Percentiles rank a stretch among this genome's conserved stretches.
These are phyloP conservation scores for Botrytis aclada DNA, from an alignment of 2,329 filamentous ascomycete species.

Conservation along the genomic window DNA sequence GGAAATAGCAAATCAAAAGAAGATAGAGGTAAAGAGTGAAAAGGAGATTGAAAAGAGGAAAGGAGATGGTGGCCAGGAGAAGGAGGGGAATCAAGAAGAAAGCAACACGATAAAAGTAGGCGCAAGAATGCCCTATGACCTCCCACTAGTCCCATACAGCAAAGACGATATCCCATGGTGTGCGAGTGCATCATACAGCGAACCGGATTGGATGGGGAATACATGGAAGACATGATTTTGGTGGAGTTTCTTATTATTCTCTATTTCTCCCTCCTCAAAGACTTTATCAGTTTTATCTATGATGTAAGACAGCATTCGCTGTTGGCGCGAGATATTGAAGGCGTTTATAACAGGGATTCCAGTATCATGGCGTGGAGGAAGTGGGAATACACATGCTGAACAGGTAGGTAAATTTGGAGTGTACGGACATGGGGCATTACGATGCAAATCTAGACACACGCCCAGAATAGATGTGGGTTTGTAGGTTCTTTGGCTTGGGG, in stretches of 20 bases:
- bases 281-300: background rate
- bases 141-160: slow-evolving; percentile 67
- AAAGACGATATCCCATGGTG: slow-evolving; percentile 72
- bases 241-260: background rate
- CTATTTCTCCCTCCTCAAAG: no score
- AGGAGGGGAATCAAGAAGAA: background rate
- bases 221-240: slow-evolving; percentile 21
- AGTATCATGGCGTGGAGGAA: background rate
- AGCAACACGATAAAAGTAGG: slow-evolving; percentile 52
- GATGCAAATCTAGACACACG: background rate
- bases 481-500: background rate
- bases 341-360: background rate
- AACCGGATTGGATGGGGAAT: slow-evolving; percentile 51
- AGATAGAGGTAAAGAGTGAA: fast-evolving
- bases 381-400: background rate
- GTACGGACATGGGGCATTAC: fast-evolving
- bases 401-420: background rate
- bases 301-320: background rate
- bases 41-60: slow-evolving; percentile 27
- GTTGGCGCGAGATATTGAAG: background rate
- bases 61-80: slow-evolving; percentile 24
- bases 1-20: slow-evolving; percentile 22
- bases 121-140: slow-evolving; percentile 76
- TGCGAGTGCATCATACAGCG: slow-evolving; percentile 55
- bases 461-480: background rate